Percentiles rank a stretch among this genome's conserved stretches.
Conservation (phyloP, 2,329 filamentous ascomycete genomes). For the Aciculosporium take region DNA sequence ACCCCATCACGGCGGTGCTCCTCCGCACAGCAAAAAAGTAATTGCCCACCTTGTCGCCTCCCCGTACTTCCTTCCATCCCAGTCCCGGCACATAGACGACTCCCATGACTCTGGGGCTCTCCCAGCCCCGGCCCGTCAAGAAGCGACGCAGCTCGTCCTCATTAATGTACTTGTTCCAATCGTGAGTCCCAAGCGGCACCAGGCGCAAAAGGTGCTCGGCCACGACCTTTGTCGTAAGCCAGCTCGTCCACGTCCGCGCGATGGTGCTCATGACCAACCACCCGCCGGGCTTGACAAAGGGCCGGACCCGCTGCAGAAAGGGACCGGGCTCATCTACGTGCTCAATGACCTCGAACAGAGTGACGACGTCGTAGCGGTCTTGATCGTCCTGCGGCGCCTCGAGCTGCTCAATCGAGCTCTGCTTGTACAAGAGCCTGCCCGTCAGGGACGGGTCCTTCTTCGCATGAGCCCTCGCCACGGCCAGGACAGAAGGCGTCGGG, state of each 20-base stretch:
- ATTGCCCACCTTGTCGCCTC: conserved; percentile 78
- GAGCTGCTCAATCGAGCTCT: conserved; percentile 63
- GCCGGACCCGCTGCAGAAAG: conserved; percentile 58
- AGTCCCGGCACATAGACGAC: conserved; percentile 82
- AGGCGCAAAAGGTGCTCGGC: conserved; percentile 80
- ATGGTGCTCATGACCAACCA: conserved; percentile 93
- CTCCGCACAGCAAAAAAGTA: conserved; percentile 80
- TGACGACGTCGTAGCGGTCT: conserved; percentile 61
- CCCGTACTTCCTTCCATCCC: conserved; percentile 73
- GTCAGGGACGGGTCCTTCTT: conserved; percentile 55
- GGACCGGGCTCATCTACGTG: conserved; percentile 65
- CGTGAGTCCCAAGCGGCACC: conserved; percentile 85
- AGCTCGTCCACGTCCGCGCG: conserved; percentile 74
- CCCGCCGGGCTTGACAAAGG: conserved; percentile 74
- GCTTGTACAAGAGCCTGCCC: conserved; percentile 54
- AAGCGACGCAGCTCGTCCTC: conserved; percentile 55
- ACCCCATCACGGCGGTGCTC: conserved; percentile 9
- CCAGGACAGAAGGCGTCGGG: conserved; percentile 58
- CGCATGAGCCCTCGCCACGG: conserved; percentile 63
- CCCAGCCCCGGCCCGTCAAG: conserved; percentile 44
- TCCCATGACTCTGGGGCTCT: conserved; percentile 51
- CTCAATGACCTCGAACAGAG: conserved; percentile 88
- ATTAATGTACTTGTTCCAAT: conserved; percentile 94
- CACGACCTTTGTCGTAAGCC: conserved; percentile 81
- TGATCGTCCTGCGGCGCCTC: conserved; percentile 22